phyloP scores from a whole-genome alignment of 2,329 filamentous ascomycete species.

The Pseudogymnoascus sp. region DNA sequence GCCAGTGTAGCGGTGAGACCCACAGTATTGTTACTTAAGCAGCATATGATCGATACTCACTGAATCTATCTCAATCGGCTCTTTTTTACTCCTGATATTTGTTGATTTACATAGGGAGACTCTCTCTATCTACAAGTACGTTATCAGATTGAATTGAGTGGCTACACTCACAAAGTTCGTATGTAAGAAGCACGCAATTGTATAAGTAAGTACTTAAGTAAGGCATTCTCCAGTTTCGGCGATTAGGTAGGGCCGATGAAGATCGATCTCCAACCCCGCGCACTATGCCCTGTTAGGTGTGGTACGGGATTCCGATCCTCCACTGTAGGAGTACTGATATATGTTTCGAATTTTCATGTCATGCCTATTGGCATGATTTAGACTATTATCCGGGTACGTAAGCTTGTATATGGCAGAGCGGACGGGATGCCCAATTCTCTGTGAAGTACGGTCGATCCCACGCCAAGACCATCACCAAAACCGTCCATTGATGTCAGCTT shows the following conservation, averaged over 20 bases:
- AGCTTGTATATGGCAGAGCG: too few relatives aligned
- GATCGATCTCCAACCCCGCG: neutral
- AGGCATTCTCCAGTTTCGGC: neutral
- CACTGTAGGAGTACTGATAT: neutral
- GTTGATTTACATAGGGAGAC: neutral
- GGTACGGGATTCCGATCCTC: neutral
- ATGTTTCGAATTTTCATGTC: neutral
- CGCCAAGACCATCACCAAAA: too few relatives aligned
- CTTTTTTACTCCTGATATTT: neutral
- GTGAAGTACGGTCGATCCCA: too few relatives aligned
- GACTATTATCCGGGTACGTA: too few relatives aligned
- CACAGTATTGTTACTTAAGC: neutral
- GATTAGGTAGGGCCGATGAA: neutral
- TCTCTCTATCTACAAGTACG: neutral
- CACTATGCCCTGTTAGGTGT: neutral
- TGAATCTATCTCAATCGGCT: neutral
- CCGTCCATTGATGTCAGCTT: too few relatives aligned
- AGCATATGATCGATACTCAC: neutral
- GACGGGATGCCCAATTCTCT: too few relatives aligned
- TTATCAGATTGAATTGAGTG: neutral
- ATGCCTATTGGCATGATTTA: too few relatives aligned
- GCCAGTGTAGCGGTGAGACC: neutral
- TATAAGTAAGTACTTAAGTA: neutral
- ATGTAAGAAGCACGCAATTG: slow-evolving; percentile 3
- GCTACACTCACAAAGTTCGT: neutral